Base-by-base conservation (phyloP, 2,329 filamentous ascomycete species). In the Alternaria metachromatica region DNA sequence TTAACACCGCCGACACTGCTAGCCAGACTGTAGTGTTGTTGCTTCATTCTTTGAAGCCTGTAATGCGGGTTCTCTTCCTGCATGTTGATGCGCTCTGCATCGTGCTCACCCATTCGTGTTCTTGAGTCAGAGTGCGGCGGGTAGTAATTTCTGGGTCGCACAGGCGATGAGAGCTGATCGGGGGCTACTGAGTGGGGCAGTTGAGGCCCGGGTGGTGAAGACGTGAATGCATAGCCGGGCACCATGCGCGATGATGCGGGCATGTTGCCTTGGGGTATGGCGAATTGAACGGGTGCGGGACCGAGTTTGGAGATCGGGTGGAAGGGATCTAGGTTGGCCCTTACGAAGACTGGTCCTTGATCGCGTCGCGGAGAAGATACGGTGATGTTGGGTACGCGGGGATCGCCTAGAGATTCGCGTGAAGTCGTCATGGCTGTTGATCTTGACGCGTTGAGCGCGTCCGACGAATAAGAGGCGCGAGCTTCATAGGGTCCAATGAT, bases 1-100 rank as follows among this genome's bases (percentile, higher is more conserved):
- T 82, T 83, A 41, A 84, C 79, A 18, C 81, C 82, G 72, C 81
- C 85, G 54, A 81, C 81, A 55, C 85, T 79, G 11, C 75, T 72
- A 23, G 73, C 76, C 26, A 73, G 28, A 33, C 49, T 67, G 37
- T 71, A 75, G 30, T 70, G 70, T 51, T 77, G 69, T 53, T 72
- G 68, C 58, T 69, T 74, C 69, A 73, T 68, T 51, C 71, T 65
- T 54, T 75, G 65, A 18, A 76, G 43, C 43, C 72, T 58, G 49
- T 73, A 66, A 30, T 75, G 62, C 58, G 70, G 63, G 56, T 68
- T 58, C 58, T 63, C 60, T 57, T 74, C 65, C 44, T 51, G 45
- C 15, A 58, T 56, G 28, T 71, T 66, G 13, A 67, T 62, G 12
- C 64, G 64, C n/a, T 67, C 71, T 15, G 71, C 67, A 13, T 69